A percentile compares a stretch with the other conserved stretches of the same genome.
Evolutionary conservation across 2,329 filamentous ascomycete genomes (phyloP).

Genomic region (Allantophomopsis lycopodina): DNA sequence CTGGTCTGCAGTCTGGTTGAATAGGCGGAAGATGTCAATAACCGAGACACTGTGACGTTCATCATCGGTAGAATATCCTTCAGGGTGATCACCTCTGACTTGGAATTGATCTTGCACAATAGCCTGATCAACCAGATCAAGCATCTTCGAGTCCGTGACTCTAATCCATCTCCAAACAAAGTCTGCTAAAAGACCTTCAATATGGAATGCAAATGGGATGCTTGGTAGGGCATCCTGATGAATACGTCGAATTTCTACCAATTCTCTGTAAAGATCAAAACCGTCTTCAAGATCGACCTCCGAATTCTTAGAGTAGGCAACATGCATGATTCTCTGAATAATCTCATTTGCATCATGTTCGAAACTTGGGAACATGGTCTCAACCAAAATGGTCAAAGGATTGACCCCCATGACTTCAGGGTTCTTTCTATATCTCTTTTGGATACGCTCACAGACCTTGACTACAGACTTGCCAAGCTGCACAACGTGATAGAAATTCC

Average conservation of each 20-base stretch:
- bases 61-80: slow-evolving; percentile 56
- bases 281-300: slow-evolving; percentile 85
- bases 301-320: slow-evolving; percentile 51
- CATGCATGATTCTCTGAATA: slow-evolving; percentile 65
- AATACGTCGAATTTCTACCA: slow-evolving; percentile 72
- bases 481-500: slow-evolving; percentile 86
- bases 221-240: slow-evolving; percentile 63
- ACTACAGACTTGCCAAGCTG: slow-evolving; percentile 77
- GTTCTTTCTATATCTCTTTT: slow-evolving; percentile 82
- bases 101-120: slow-evolving; percentile 83
- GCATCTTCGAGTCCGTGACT: slow-evolving; percentile 64
- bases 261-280: slow-evolving; percentile 82
- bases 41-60: slow-evolving; percentile 87
- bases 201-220: slow-evolving; percentile 69
- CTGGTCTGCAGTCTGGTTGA: slow-evolving; percentile 83
- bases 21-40: slow-evolving; percentile 85
- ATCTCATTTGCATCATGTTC: slow-evolving; percentile 81
- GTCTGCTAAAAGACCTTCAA: slow-evolving; percentile 73
- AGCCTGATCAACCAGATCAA: slow-evolving; percentile 77
- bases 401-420: slow-evolving; percentile 72
- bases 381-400: slow-evolving; percentile 56
- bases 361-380: slow-evolving; percentile 78
- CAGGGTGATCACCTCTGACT: slow-evolving; percentile 51
- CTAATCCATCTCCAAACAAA: slow-evolving; percentile 96
- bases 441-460: slow-evolving; percentile 74